Base-by-base conservation (phyloP, 495 filamentous ascomycete genomes). In the Neurospora cerealis region DNA sequence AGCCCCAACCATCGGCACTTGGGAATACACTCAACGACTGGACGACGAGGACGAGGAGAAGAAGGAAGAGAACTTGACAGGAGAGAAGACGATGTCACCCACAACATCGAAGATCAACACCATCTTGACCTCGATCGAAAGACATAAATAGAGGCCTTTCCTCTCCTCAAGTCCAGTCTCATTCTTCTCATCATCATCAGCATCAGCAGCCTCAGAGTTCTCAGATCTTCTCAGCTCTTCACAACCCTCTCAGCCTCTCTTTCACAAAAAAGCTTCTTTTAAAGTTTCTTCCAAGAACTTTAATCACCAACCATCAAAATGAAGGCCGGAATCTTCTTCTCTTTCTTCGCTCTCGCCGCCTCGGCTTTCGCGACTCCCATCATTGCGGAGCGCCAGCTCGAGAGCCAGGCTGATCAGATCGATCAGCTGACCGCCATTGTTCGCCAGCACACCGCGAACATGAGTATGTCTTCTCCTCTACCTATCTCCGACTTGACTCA, bases 291-390 rank as follows among this genome's bases (percentile, higher is more conserved):
- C 17, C 6, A 66, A 36, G 7, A 10, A 17, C 15, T 66, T 62
- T 19, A 66, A 10, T 34, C 15, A 19, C 28, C 54, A 34, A 34
- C 32, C 54, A 66, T 66, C 78, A 82, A 79, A 73, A 83, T 83
- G 82, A 83, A 83, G 81, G 72, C 79, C 77, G 70, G 38, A 24
- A 32, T 78, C 69, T 73, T 83, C 71, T 73, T 82, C 69, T 71
- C 79, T 44, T 75, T 83, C 74, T 76, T 81, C 70, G 76, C 81
- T 71, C 71, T 83, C 32, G 82, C 81, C 75, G 76, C 78, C 71
- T 79, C 80, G 54, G 78, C 75, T 75, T 75, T 83, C 19, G 81
- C 80, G 39, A 82, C 73, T 48, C 82, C 82, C 48, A 40, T 81
- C 72, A 54, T 77, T 72, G 71, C 74, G 60, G 74, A 77, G 54